Base-by-base conservation (phyloP, 306 rosid species). In the Vachellia collinsii region DNA sequence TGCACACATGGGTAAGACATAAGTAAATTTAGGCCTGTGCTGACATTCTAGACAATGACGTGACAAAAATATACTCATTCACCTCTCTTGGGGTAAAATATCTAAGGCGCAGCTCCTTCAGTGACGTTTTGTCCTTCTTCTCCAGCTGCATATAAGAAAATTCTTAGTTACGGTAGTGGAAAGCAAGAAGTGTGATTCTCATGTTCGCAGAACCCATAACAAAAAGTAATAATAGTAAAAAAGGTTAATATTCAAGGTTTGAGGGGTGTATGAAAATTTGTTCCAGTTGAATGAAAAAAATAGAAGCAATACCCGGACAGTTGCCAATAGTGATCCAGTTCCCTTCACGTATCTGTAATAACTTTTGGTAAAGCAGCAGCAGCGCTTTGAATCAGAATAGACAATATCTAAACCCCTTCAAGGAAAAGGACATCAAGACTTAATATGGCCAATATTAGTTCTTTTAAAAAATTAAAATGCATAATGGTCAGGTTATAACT, bases 301-400 rank as follows among this genome's bases (percentile, higher is more conserved):
- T 63, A 76, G 80, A 84, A 64, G 73, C 43, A 76, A 43, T 77
- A 93, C 99, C 99, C 86, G 81, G 74, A 89, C 81, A 50, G 94
- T 92, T 22, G 98, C 97, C 86, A 95, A 85, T 81, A 92, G 93
- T 37, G 97, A 95, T 77, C 99, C 99, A 20, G 97, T 95, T 70
- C 99, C 98, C 88, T 95, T 95, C 87, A 95, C 92, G 53, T 93
- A 95, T 85, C 97, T 90, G 78, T 86, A 89, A 85, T 93, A 93
- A 85, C 99, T 90, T 89, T 93, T 95, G 5, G 97, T 95, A 77
- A 93, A 95, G 77, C 99, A 95, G 81, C 99, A 95, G 78, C 99
- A 95, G 70, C 97, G 91, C 86, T 84, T 89, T 72, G 99, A 95
- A 88, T 93, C 97, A 38, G 94, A 89, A 75, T 91, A 90, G 66